Evolutionary conservation across 2,329 filamentous ascomycete genomes (phyloP), one percentile per base, ranked within the genome.

Genomic region (Fusarium annulatum): DNA sequence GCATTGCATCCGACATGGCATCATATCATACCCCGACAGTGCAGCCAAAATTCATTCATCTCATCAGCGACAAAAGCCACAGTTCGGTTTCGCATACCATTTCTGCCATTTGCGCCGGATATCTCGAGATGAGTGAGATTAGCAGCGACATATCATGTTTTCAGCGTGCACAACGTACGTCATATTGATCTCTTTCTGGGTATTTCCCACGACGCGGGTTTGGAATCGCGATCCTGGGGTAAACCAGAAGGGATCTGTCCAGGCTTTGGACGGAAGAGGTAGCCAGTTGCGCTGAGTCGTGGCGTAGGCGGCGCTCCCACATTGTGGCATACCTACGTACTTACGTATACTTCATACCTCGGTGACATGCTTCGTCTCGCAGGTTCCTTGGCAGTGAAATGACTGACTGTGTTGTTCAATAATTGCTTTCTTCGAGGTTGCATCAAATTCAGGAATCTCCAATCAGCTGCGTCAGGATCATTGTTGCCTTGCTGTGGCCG

Each of bases 121-220:
- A 23, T 33, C 51, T 60, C 23, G 30, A 58, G 46, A 72, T 51
- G 58, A 65, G 46, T 51, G 58, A 69, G 46, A 68, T 61, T 43
- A 26, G 48, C 66, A 7, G 30, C 51, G 42, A 43, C 34, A 61
- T 12, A 60, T 69, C 66, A 60, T 39, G 46, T 48, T 46, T 42
- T 34, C 39, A 34, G 38, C 16, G 42, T 56, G 34, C 9, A 55
- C 57, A 41, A 64, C 70, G 58, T 73, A 73, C 71, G 70, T 73
- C 71, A 73, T 64, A 36, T 46, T 42, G 38, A 41, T 43, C 26
- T 51, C 41, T n/a, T 26, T 26, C 48, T 36, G 12, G 38, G 18
- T 26, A 16, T n/a, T 28, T 41, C 45, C 28, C 15, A 42, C 19
- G 30, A 53, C 60, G 23, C 42, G 34, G 30, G 21, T 43, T 23